phyloP scores from a whole-genome alignment of 179 eudicot genomes.

The Patellifolia procumbens region DNA sequence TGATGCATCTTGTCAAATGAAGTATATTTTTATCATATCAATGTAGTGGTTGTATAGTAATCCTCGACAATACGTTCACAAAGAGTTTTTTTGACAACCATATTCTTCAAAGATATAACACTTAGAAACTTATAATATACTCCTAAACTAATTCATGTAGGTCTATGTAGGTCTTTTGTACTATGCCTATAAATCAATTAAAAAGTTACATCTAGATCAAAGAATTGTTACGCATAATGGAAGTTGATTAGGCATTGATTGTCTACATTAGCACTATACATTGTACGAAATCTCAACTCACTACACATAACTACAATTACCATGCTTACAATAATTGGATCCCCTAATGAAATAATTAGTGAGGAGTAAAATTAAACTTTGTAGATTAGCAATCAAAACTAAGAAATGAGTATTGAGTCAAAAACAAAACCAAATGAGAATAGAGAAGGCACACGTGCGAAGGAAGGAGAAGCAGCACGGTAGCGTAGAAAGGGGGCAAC shows the following conservation, averaged over 20 bases:
- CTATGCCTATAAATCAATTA: not conserved
- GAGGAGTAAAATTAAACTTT: not conserved
- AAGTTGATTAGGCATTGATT: slow-evolving; percentile 1
- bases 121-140: too few relatives aligned
- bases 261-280: slow-evolving; percentile 5
- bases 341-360: not conserved
- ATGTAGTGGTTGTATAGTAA: too few relatives aligned
- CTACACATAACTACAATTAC: not conserved
- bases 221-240: not conserved
- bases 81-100: too few relatives aligned
- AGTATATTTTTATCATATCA: too few relatives aligned
- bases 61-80: too few relatives aligned
- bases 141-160: too few relatives aligned
- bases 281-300: not conserved
- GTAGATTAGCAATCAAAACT: not conserved
- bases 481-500: slow-evolving; percentile 17
- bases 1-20: too few relatives aligned
- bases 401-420: not conserved
- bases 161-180: not conserved
- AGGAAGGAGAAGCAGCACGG: slow-evolving; percentile 33
- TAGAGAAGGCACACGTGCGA: slow-evolving; percentile 51
- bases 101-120: too few relatives aligned
- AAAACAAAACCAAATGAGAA: not conserved
- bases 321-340: slow-evolving; percentile 2
- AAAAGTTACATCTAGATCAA: not conserved